Percentiles rank a stretch among this genome's conserved stretches.
Evolutionary conservation across 371 early-diverging fungal genomes (phyloP).

Genomic region (Thermomucor indicae-seudaticae): DNA sequence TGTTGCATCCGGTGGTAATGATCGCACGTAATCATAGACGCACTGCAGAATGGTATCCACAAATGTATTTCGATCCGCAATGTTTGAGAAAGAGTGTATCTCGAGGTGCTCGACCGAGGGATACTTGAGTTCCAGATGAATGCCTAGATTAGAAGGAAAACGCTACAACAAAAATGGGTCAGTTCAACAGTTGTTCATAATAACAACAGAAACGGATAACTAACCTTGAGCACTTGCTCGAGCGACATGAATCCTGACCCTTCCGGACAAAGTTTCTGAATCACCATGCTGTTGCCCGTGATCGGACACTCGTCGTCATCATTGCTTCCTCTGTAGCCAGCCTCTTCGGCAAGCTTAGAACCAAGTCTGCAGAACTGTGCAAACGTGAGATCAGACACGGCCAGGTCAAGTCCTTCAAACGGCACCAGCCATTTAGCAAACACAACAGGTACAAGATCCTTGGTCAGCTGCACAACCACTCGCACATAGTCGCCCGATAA

Average conservation of each 20-base stretch:
- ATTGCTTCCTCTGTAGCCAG: conserved; percentile 11
- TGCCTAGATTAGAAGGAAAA: conserved; percentile 71
- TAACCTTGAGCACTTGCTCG: conserved; percentile 74
- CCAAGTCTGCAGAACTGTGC: conserved; percentile 53
- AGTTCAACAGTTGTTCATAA: neutral
- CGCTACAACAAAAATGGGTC: conserved; percentile 33
- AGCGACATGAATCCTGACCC: conserved; percentile 58
- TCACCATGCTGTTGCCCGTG: conserved; percentile 33
- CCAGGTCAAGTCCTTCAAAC: conserved; percentile 52
- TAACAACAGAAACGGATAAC: neutral
- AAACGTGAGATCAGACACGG: conserved; percentile 57
- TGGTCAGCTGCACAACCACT: conserved; percentile 87
- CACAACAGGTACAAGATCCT: conserved; percentile 87
- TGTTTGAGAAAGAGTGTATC: conserved; percentile 47
- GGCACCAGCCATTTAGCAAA: conserved; percentile 70
- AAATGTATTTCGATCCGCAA: conserved; percentile 70
- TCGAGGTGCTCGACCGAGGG: conserved; percentile 62
- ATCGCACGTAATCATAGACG: conserved; percentile 67
- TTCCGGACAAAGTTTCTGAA: conserved; percentile 24
- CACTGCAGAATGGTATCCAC: conserved; percentile 82
- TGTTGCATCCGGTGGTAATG: conserved; percentile 23
- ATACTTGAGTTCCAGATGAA: conserved; percentile 82
- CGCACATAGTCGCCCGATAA: conserved; percentile 77
- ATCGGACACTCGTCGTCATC: conserved; percentile 28
- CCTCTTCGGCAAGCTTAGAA: conserved; percentile 12